phyloP scores from a whole-genome alignment of 2,329 filamentous ascomycete species.

The Paradendryphiella salina region DNA sequence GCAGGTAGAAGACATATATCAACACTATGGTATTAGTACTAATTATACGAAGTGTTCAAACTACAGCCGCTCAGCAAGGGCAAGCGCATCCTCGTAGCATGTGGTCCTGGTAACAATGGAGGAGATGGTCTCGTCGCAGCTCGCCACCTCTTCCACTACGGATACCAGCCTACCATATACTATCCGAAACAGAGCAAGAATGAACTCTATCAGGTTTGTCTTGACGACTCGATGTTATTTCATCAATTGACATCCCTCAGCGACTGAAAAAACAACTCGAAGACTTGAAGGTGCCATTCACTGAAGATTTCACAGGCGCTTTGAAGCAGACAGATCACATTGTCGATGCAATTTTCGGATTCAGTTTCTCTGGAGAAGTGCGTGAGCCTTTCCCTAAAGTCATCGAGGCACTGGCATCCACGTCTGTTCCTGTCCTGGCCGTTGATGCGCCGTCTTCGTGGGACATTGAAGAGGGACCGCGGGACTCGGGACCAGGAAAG shows the following conservation, averaged over 20 bases:
- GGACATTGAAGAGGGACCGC: constrained; percentile 87
- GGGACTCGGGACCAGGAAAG: constrained; percentile 73
- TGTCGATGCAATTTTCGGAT: constrained; percentile 93
- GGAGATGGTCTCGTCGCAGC: constrained; percentile 95
- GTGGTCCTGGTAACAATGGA: constrained; percentile 78
- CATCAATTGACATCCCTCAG: constrained; percentile 49
- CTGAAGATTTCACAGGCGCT: constrained; percentile 73
- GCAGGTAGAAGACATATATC: constrained; percentile 59
- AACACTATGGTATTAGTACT: not conserved
- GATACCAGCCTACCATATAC: constrained; percentile 85
- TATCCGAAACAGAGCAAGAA: constrained; percentile 92
- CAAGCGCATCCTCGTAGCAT: constrained; percentile 79
- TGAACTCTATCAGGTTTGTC: constrained; percentile 78
- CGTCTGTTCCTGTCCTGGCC: constrained; percentile 75
- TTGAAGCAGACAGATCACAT: constrained; percentile 74
- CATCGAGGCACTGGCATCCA: constrained; percentile 74
- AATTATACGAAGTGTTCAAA: constrained; percentile 68
- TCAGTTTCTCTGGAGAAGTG: constrained; percentile 89
- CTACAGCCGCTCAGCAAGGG: constrained; percentile 77
- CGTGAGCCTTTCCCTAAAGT: constrained; percentile 88
- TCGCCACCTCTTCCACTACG: constrained; percentile 87
- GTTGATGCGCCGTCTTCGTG: constrained; percentile 94
- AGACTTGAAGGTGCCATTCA: constrained; percentile 81
- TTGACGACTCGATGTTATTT: not conserved
- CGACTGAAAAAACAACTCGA: constrained; percentile 82